These are phyloP conservation scores for Dianthus caryophyllus DNA, from an alignment of 148 eudicot species.

Conservation along the genomic window DNA sequence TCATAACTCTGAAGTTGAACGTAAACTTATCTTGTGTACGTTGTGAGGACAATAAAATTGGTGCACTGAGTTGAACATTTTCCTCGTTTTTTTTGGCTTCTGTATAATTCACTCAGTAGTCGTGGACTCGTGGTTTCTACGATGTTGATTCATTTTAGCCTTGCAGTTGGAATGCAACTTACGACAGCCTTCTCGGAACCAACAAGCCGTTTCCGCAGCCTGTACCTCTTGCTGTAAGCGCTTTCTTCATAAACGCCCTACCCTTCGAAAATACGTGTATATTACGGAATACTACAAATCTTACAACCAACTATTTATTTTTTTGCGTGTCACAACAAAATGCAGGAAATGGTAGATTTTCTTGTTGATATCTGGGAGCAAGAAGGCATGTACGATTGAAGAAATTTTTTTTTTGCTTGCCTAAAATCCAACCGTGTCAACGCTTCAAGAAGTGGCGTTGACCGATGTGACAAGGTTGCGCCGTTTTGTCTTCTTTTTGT, in stretches of 20 bases:
- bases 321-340: background rate
- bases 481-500: conserved; percentile 5
- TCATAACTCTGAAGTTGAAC: no score
- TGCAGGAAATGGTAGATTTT: conserved; percentile 89
- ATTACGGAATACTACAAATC: background rate
- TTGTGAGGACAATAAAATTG: no score
- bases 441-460: background rate
- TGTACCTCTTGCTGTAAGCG: conserved; percentile 70
- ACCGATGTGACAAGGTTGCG: background rate
- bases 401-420: background rate
- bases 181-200: conserved; percentile 63
- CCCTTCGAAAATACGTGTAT: background rate
- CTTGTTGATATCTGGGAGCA: conserved; percentile 85
- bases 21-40: no score
- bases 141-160: conserved; percentile 32
- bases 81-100: background rate
- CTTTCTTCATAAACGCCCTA: background rate
- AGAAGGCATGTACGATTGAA: conserved; percentile 80
- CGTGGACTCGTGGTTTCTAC: conserved; percentile 21
- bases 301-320: background rate
- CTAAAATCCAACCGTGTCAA: background rate
- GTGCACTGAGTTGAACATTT: background rate
- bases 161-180: conserved; percentile 71
- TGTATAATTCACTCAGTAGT: conserved; percentile 15
- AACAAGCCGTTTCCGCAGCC: conserved; percentile 64